Evolutionary conservation across 2,329 filamentous ascomycete genomes (phyloP), one percentile per base, ranked within the genome.

Genomic region (Coniochaeta prunicola): DNA sequence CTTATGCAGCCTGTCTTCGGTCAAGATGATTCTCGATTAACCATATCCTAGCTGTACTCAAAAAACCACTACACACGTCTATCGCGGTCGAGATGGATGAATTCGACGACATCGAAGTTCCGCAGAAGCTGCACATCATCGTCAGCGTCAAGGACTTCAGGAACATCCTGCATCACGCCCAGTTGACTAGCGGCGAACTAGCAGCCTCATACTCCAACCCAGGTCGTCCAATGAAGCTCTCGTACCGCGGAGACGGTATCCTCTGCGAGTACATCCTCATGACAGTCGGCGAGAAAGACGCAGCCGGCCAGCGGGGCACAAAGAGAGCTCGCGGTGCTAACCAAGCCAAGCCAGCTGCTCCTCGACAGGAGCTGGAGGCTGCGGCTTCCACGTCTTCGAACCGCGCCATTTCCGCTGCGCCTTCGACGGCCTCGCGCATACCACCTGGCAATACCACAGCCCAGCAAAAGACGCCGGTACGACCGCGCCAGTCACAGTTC

Each of bases 91-190:
- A 91, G 68, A 85, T 84, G 31, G 83, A 88, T 59, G 89, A 92
- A 64, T 93, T 93, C 66, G 86, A 90, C 59, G 82, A 87, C 57
- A 90, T 92, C 61, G 78, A 83, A 24, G 85, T 91, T 31, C 86
- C 91, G 68, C 85, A 90, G 60, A 86, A 88, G 56, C 80, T 92
- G 59, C 90, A 92, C 68, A 89, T 92, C 66, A 83, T 91, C 60
- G 89, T 92, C 67, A 90, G 86, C 65, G 89, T 93, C 68, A 92
- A 91, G 67, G 90, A 93, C 71, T 92, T 92, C 70, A 86, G 89
- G 56, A 86, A 89, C 34, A 90, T 92, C 58, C 84, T 92, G 57
- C 82, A 86, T 34, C 90, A 93, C 71, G 89, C 90, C 10, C 86
- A 87, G 26, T 84, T 85, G 26, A 80, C 87, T 6, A 84, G 85